Evolutionary conservation across 805 yeast species (phyloP), one percentile per base, ranked within the genome.

Genomic region (Yarrowia porcina): DNA sequence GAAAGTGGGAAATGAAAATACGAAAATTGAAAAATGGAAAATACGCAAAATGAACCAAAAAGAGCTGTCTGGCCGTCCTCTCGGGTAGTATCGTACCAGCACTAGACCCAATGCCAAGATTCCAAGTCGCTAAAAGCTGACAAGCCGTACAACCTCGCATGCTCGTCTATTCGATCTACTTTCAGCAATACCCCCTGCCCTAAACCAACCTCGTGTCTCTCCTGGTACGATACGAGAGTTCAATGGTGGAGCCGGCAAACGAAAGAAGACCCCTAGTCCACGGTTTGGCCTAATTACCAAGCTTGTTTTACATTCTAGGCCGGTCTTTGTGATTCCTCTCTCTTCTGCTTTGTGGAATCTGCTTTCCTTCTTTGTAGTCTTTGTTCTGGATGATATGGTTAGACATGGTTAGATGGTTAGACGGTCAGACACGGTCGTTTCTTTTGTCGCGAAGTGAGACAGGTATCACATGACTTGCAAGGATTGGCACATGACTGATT

Each of bases 91-190:
- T n/a, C n/a, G n/a, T n/a, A n/a, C n/a, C n/a, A n/a, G n/a, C n/a
- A n/a, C n/a, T n/a, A n/a, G n/a, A n/a, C n/a, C n/a, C n/a, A n/a
- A n/a, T n/a, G 49, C 33, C 33, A 27, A 27, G 49, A 20, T 44
- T 33, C 33, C n/a, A 17, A 25, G n/a, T 27, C 49, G 33, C 49
- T 44, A 44, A 25, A 25, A 1, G 32, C 28, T 17, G n/a, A 17
- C 49, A n/a, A 42, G 47, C 30, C 47, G 47, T 44, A 27, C 33
- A 18, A 20, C 28, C 36, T 11, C 27, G 52, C 52, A 45, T 28
- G 20, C 36, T 45, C 36, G 52, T 45, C 52, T 45, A 45, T 28
- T 28, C 18, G 17, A 45, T 28, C 52, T 45, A 45, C 52, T 45
- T 45, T 27, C 36, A 45, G 52, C 36, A 11, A 21, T n/a, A 21